A percentile compares a stretch with the other conserved stretches of the same genome.
phyloP scores from a whole-genome alignment of 2,329 filamentous ascomycete species.

The Aspergillus aculeatinus region DNA sequence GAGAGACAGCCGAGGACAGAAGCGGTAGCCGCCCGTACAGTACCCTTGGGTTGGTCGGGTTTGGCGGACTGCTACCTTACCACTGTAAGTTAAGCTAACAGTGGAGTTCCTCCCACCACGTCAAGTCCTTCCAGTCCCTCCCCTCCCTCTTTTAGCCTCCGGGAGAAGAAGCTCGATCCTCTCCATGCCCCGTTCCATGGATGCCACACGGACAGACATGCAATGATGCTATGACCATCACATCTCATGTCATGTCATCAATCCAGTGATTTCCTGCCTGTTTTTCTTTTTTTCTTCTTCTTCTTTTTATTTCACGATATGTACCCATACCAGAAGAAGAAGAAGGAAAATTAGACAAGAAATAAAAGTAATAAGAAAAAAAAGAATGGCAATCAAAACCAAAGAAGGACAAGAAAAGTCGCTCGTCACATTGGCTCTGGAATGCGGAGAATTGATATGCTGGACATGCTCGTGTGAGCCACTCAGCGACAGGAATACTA shows the following conservation, averaged over 20 bases:
- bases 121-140: too few relatives aligned
- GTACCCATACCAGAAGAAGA: background rate
- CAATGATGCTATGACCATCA: too few relatives aligned
- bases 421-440: conserved; percentile 5
- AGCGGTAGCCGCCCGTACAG: too few relatives aligned
- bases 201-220: background rate
- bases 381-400: background rate
- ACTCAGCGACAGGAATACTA: background rate
- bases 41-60: too few relatives aligned
- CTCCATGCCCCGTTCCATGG: background rate
- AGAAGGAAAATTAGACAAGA: background rate
- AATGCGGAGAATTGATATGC: conserved; percentile 11
- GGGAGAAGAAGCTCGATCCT: background rate
- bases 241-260: too few relatives aligned
- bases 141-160: too few relatives aligned
- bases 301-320: too few relatives aligned
- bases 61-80: background rate
- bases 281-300: too few relatives aligned
- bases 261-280: background rate
- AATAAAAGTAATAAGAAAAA: background rate
- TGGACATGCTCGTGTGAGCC: conserved; percentile 5
- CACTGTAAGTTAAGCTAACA: too few relatives aligned
- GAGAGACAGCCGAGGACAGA: too few relatives aligned
- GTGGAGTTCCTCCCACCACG: too few relatives aligned
- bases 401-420: background rate